A percentile compares a stretch with the other conserved stretches of the same genome.
Conservation (phyloP, 441 rosid species). For the Erodium texanum region DNA sequence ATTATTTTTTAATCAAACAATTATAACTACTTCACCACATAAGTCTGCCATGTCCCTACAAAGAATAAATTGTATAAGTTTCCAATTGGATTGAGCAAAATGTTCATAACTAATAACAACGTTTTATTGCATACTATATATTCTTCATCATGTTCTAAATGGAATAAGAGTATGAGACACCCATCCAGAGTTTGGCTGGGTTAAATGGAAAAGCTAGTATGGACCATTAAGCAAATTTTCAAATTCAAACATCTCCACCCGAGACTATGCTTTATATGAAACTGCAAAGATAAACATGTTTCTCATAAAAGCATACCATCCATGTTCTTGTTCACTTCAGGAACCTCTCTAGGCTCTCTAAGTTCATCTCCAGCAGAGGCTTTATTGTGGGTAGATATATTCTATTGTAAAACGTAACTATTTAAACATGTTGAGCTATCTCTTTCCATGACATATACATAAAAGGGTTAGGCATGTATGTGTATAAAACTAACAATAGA, state of each 20-base stretch:
- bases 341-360: constrained; percentile 28
- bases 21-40: constrained; percentile 49
- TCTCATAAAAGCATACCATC: constrained; percentile 44
- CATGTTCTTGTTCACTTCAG: constrained; percentile 47
- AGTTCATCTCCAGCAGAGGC: constrained; percentile 74
- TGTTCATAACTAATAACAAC: not conserved
- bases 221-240: too few relatives aligned
- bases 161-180: not conserved
- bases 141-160: not conserved
- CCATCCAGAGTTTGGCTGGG: not conserved
- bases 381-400: constrained; percentile 68
- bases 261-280: not conserved
- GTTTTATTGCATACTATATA: not conserved
- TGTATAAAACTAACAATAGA: too few relatives aligned
- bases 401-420: constrained; percentile 87
- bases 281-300: not conserved
- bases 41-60: constrained; percentile 82
- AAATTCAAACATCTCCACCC: not conserved
- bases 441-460: constrained; percentile 34
- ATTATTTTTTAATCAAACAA: not conserved
- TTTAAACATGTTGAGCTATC: constrained; percentile 79
- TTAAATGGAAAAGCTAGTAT: not conserved
- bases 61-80: constrained; percentile 12
- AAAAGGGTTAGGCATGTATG: constrained; percentile 27
- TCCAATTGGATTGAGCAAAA: constrained; percentile 9